Evolutionary conservation across 257 asterid genomes (phyloP).

Genomic region (Penstemon newberryi): DNA sequence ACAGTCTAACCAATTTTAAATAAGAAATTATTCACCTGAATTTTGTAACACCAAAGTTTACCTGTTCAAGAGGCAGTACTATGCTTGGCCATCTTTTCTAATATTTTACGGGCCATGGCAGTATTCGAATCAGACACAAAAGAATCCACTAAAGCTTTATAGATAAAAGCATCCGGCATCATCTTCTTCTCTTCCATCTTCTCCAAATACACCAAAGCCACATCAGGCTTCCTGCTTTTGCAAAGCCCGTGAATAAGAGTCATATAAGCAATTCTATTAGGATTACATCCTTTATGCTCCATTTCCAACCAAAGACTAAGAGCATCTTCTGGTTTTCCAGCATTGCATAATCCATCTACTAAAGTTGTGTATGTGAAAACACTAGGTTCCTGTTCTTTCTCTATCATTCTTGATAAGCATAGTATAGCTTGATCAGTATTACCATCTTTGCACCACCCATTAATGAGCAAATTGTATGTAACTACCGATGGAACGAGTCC

Average conservation of each 20-base stretch:
- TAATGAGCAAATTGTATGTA: slow-evolving; percentile 80
- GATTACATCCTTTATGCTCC: slow-evolving; percentile 57
- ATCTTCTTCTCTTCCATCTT: slow-evolving; percentile 71
- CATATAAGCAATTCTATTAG: slow-evolving; percentile 77
- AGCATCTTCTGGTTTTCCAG: slow-evolving; percentile 66
- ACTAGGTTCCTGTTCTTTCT: slow-evolving; percentile 57
- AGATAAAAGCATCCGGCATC: slow-evolving; percentile 61
- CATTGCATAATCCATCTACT: slow-evolving; percentile 78
- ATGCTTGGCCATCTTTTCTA: slow-evolving; percentile 49
- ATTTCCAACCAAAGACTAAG: slow-evolving; percentile 56
- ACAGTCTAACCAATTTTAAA: neutral
- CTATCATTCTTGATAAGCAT: slow-evolving; percentile 58
- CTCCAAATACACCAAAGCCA: slow-evolving; percentile 57
- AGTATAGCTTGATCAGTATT: slow-evolving; percentile 50
- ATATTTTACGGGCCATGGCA: slow-evolving; percentile 43
- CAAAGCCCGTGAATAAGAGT: slow-evolving; percentile 90
- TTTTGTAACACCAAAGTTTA: neutral
- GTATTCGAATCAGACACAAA: slow-evolving; percentile 49
- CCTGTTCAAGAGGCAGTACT: slow-evolving; percentile 20
- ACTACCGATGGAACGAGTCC: slow-evolving; percentile 85
- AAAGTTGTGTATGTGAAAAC: slow-evolving; percentile 78
- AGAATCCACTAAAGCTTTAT: slow-evolving; percentile 53
- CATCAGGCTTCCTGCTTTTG: slow-evolving; percentile 63
- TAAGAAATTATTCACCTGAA: neutral
- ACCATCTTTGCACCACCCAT: slow-evolving; percentile 82